phyloP scores from a whole-genome alignment of 108 stramenopile species.

The Phaeodactylum tricornutum region DNA sequence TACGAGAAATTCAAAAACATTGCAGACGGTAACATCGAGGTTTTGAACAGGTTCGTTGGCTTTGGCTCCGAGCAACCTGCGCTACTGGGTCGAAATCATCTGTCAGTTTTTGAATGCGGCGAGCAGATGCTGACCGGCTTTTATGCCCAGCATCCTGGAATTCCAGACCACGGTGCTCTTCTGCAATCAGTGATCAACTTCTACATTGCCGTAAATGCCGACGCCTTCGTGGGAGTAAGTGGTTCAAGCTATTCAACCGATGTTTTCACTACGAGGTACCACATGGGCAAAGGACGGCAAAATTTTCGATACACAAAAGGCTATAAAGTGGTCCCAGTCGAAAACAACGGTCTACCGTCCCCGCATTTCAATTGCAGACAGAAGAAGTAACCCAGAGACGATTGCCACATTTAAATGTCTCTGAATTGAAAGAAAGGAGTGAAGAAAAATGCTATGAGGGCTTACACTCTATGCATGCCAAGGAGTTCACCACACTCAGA shows the following conservation, averaged over 20 bases:
- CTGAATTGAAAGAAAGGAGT: too few relatives aligned
- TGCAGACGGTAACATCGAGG: neutral
- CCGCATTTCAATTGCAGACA: conserved; percentile 25
- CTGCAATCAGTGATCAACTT: conserved; percentile 60
- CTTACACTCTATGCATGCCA: too few relatives aligned
- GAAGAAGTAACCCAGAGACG: too few relatives aligned
- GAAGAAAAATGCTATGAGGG: too few relatives aligned
- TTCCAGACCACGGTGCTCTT: conserved; percentile 23
- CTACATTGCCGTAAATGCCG: conserved; percentile 41
- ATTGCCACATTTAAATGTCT: too few relatives aligned
- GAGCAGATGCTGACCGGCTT: conserved; percentile 22
- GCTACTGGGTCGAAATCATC: neutral
- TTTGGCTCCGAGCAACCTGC: neutral
- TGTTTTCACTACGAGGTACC: conserved; percentile 60
- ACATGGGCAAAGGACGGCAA: conserved; percentile 25
- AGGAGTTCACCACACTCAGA: too few relatives aligned
- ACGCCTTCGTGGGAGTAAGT: conserved; percentile 50
- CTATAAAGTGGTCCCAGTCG: conserved; percentile 13
- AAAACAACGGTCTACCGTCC: conserved; percentile 30
- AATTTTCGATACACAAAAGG: conserved; percentile 36
- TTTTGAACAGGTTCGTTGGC: neutral
- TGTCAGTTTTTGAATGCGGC: conserved; percentile 58
- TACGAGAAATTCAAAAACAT: neutral
- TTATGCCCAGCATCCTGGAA: conserved; percentile 16
- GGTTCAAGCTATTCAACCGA: conserved; percentile 50